A percentile compares a stretch with the other conserved stretches of the same genome.
phyloP scores from a whole-genome alignment of 2,329 filamentous ascomycete species.

The Colletotrichum filicis region DNA sequence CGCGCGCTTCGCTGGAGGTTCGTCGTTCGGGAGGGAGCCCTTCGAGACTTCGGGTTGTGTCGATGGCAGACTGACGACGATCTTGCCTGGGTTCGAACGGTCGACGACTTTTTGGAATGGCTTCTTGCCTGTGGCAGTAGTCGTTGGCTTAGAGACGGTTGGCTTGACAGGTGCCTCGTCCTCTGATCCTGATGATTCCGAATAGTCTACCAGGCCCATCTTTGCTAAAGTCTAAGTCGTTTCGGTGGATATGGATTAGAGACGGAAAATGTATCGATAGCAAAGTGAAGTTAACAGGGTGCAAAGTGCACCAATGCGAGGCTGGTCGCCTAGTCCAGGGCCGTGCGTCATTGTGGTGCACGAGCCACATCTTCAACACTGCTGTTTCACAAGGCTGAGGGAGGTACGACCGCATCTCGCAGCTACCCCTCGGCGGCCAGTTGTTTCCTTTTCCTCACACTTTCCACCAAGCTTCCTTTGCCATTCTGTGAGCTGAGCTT shows the following conservation, averaged over 20 bases:
- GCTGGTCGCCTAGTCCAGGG: constrained; percentile 3
- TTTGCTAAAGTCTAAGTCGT: constrained; percentile 31
- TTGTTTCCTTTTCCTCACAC: not conserved
- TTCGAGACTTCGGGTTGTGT: constrained; percentile 46
- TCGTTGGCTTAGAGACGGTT: constrained; percentile 42
- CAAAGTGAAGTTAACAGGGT: not conserved
- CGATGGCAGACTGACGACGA: constrained; percentile 80
- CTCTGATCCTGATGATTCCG: constrained; percentile 80
- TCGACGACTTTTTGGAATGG: constrained; percentile 85
- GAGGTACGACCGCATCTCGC: constrained; percentile 10
- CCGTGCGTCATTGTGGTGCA: constrained; percentile 24
- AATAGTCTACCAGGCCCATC: constrained; percentile 87
- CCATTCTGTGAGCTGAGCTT: constrained; percentile 28
- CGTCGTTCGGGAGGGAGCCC: constrained; percentile 50
- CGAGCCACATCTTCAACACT: constrained; percentile 17
- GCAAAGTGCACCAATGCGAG: constrained; percentile 14
- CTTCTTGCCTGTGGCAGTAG: constrained; percentile 55
- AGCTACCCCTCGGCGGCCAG: constrained; percentile 19
- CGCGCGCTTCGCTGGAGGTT: constrained; percentile 77
- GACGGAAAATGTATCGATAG: not conserved
- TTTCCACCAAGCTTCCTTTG: not conserved
- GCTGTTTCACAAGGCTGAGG: constrained; percentile 37
- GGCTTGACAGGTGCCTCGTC: constrained; percentile 44
- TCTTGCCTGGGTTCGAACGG: constrained; percentile 83
- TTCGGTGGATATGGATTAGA: not conserved